Conservation (phyloP, 116 monocot species). For the Phalaenopsis hybrid region DNA sequence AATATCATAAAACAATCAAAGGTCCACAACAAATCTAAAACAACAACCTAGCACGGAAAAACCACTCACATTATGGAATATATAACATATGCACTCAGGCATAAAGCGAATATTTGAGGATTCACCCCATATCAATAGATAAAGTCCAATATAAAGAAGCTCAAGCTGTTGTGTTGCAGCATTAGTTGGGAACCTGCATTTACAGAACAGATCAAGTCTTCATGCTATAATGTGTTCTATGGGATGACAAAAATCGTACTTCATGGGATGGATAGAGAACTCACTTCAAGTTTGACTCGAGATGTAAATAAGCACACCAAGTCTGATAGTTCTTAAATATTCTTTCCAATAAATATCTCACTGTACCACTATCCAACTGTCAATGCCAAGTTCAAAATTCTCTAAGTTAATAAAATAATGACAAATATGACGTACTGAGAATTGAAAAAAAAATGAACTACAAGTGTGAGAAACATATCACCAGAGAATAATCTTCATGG, state of each 20-base stretch:
- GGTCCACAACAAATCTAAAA: constrained; percentile 11
- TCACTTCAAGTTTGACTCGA: constrained; percentile 49
- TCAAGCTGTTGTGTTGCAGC: constrained; percentile 48
- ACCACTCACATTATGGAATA: constrained; percentile 73
- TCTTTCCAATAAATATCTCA: constrained; percentile 55
- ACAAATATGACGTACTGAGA: not conserved
- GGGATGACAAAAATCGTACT: not conserved
- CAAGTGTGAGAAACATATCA: constrained; percentile 13
- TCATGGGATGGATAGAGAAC: constrained; percentile 8
- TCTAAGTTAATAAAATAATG: not conserved
- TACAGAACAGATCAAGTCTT: not conserved
- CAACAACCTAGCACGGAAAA: constrained; percentile 13
- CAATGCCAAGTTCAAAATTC: constrained; percentile 10
- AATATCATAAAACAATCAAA: not conserved
- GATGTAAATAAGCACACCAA: constrained; percentile 87
- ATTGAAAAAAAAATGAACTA: not conserved
- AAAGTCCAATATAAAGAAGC: constrained; percentile 87
- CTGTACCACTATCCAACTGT: constrained; percentile 57
- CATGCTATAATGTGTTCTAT: constrained; percentile 6
- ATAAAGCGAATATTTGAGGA: constrained; percentile 97
- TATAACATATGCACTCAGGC: constrained; percentile 97
- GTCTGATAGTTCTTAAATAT: constrained; percentile 76
- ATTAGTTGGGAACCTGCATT: constrained; percentile 38
- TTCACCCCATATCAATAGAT: constrained; percentile 98
- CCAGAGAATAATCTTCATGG: constrained; percentile 40